phyloP scores from a whole-genome alignment of 305 asterid genomes.

The Striga hermonthica region DNA sequence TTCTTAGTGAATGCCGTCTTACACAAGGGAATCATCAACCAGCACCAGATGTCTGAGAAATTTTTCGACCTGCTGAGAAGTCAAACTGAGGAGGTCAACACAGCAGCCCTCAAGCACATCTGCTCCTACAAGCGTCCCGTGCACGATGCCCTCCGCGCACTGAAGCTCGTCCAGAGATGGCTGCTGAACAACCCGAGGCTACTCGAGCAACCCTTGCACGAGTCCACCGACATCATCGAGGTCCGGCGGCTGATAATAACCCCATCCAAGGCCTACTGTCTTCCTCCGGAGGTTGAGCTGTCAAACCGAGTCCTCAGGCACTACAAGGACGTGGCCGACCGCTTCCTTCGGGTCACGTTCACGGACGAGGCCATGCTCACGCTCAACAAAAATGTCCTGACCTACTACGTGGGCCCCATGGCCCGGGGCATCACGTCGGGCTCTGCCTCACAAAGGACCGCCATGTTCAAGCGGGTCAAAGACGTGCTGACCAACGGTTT shows the following conservation, averaged over 20 bases:
- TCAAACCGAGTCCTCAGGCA: constrained; percentile 78
- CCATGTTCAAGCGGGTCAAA: constrained; percentile 69
- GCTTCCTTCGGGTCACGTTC: constrained; percentile 83
- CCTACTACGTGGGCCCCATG: constrained; percentile 54
- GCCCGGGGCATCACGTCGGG: constrained; percentile 50
- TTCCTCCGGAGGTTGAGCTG: constrained; percentile 78
- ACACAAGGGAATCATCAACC: constrained; percentile 80
- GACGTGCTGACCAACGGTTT: constrained; percentile 51
- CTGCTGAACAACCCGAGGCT: constrained; percentile 61
- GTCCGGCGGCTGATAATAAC: constrained; percentile 78
- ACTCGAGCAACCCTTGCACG: constrained; percentile 44
- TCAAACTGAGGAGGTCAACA: constrained; percentile 52
- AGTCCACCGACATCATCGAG: constrained; percentile 59
- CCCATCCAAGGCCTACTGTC: constrained; percentile 78
- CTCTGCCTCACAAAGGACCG: constrained; percentile 48
- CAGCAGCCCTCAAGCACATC: constrained; percentile 61
- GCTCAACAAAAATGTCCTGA: constrained; percentile 56
- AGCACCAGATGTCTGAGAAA: constrained; percentile 66
- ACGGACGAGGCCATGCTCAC: constrained; percentile 90
- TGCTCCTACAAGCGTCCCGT: constrained; percentile 57
- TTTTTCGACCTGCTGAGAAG: constrained; percentile 56
- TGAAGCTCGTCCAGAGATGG: constrained; percentile 52
- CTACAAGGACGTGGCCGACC: constrained; percentile 54
- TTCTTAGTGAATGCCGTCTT: constrained; percentile 73
- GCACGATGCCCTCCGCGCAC: constrained; percentile 52